Base-by-base conservation (phyloP, 2,329 filamentous ascomycete species). In the Aureobasidium sp. region DNA sequence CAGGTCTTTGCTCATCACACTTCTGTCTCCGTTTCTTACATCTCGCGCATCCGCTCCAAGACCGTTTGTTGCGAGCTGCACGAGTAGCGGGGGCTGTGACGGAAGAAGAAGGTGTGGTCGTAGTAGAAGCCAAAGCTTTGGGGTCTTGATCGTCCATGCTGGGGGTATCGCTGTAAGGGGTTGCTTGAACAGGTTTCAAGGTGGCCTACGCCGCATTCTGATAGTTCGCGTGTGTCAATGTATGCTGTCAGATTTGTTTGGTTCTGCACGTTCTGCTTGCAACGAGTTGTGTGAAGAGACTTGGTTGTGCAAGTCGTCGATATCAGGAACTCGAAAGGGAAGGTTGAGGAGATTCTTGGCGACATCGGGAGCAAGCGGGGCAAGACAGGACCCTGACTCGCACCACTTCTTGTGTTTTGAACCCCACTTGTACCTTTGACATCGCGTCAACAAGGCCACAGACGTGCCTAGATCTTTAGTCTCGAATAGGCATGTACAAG, bases 11-110 rank as follows among this genome's bases (percentile, higher is more conserved):
- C 22, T 63, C 62, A 57, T 63, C 56, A 22, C 62, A 63, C 55
- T 63, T 63, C 31, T 63, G 62, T 27, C 62, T 41, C 7, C 62
- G 36, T 31, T 63, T 63, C 41, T 63, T 63, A 36, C 62, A 63
- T 27, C 62, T 37, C 2, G 56, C 55, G 27, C 62, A 63, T 9
- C 62, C 62, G 25, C 55, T 51, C 62, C 62, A 63, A 37, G 62
- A 63, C 3, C 62, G 36, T 36, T 60, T 62, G 15, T 58, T 44
- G 14, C 17, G 20, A 14, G 55, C 29, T n/a, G 55, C 42, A 48
- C 55, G 55, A 4, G 31, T 27, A 7, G 41, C 12, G 14, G 53
- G n/a, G 25, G 29, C 20, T 25, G 39, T 44, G 5, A 31, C 51
- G 6, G 59, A 29, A 37, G 39, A 2, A 15, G 59, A 45, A 37